phyloP scores from a whole-genome alignment of 1,139 yeast species.

The Chernovozyma aurita region DNA sequence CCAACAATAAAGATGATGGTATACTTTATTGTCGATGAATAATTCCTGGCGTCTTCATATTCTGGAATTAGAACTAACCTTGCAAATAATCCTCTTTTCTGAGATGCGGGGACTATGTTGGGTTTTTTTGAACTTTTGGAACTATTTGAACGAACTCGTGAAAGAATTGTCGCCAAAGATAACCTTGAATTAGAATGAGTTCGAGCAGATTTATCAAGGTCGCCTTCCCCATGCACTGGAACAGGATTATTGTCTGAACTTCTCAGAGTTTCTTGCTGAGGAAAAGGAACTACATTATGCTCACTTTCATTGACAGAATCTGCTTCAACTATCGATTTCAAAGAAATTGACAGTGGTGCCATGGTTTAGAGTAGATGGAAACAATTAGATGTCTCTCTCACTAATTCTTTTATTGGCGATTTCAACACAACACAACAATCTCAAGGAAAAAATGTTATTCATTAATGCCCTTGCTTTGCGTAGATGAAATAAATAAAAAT shows the following conservation, averaged over 20 bases:
- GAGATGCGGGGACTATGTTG: constrained; percentile 34
- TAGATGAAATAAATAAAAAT: too few relatives aligned
- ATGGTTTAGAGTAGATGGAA: too few relatives aligned
- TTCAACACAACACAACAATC: too few relatives aligned
- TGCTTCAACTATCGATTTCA: neutral
- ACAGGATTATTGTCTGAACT: too few relatives aligned
- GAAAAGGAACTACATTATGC: neutral
- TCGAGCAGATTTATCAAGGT: neutral
- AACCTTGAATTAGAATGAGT: neutral
- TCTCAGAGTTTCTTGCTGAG: too few relatives aligned
- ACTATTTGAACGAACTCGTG: neutral
- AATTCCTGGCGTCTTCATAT: constrained; percentile 65
- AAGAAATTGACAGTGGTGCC: neutral
- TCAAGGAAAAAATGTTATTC: too few relatives aligned
- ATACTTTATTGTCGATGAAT: constrained; percentile 46
- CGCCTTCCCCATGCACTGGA: too few relatives aligned
- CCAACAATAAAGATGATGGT: constrained; percentile 65
- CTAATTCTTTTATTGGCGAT: too few relatives aligned
- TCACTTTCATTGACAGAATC: neutral
- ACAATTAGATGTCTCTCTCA: too few relatives aligned
- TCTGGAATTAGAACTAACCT: constrained; percentile 61
- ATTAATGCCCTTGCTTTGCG: too few relatives aligned
- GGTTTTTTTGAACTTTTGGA: constrained; percentile 10
- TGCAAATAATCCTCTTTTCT: constrained; percentile 54
- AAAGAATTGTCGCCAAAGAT: constrained; percentile 1